These are phyloP conservation scores for Xylariomycetidae sp. DNA, from an alignment of 2,329 filamentous ascomycete genomes.

Conservation along the genomic window DNA sequence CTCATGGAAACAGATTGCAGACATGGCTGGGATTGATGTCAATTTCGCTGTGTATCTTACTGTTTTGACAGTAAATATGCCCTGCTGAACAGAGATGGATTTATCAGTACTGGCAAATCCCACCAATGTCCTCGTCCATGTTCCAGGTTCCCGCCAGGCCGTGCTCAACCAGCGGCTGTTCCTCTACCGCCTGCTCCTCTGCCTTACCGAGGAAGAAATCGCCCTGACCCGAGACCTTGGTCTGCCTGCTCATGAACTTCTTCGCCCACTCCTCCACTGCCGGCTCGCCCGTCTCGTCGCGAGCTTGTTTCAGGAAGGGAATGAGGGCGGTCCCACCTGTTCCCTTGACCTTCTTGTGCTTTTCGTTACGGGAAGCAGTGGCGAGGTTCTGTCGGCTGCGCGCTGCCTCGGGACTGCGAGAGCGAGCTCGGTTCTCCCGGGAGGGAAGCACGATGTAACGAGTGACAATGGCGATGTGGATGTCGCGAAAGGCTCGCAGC, in stretches of 20 bases:
- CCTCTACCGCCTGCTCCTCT: conserved; percentile 28
- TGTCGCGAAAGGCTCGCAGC: conserved; percentile 69
- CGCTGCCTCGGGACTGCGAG: conserved; percentile 48
- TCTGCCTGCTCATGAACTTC: conserved; percentile 50
- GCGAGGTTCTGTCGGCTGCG: conserved; percentile 53
- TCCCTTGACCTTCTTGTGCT: conserved; percentile 64
- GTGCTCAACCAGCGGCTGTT: conserved; percentile 26
- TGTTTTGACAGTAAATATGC: no score
- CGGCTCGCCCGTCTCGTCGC: conserved; percentile 92
- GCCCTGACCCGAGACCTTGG: conserved; percentile 41
- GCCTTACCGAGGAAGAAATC: conserved; percentile 55
- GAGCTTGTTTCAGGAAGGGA: conserved; percentile 91
- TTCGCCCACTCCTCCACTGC: conserved; percentile 64
- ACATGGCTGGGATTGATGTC: no score
- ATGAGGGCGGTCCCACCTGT: conserved; percentile 93
- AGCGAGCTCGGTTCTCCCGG: conserved; percentile 62
- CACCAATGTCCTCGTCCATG: conserved; percentile 74
- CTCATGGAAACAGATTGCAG: no score
- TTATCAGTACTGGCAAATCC: conserved; percentile 49
- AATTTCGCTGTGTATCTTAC: no score
- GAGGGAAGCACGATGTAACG: conserved; percentile 92
- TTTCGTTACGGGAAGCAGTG: conserved; percentile 43
- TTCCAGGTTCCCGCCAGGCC: conserved; percentile 83
- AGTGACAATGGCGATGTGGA: conserved; percentile 92
- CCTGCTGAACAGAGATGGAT: no score